A percentile compares a stretch with the other conserved stretches of the same genome.
These are phyloP conservation scores for Nemania bipapillata DNA, from an alignment of 2,329 filamentous ascomycete species.

Conservation along the genomic window DNA sequence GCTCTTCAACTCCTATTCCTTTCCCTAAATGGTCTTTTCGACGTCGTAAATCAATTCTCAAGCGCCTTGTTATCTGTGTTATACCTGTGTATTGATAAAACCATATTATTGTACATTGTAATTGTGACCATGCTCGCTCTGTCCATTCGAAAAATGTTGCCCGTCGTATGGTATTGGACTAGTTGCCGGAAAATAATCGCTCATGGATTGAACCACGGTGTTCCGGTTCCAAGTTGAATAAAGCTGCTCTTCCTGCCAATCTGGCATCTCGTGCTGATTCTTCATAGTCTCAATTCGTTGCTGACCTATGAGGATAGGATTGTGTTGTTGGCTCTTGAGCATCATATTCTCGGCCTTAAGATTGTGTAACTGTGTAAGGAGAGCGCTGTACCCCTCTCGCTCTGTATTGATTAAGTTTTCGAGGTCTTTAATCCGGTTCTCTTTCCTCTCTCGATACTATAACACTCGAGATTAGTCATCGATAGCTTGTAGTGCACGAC, in stretches of 20 bases:
- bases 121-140: background rate
- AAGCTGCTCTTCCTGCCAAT: too few species aligned
- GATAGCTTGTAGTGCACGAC: background rate
- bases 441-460: conserved; percentile 68
- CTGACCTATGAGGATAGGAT: background rate
- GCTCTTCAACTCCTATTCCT: too few species aligned
- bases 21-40: too few species aligned
- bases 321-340: background rate
- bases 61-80: too few species aligned
- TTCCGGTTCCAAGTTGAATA: background rate
- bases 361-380: conserved; percentile 65
- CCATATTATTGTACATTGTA: background rate
- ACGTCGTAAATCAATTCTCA: too few species aligned
- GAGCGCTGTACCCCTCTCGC: conserved; percentile 65
- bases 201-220: too few species aligned
- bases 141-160: background rate
- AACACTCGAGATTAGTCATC: background rate
- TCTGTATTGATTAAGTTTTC: conserved; percentile 66
- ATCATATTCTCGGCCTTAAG: background rate
- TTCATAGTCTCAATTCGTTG: background rate
- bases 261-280: too few species aligned
- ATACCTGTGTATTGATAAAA: too few species aligned
- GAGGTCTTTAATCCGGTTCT: conserved; percentile 72
- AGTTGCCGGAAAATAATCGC: background rate
- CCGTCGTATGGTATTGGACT: background rate